Conservation (phyloP, 139 green algal genomes). For the Picochlorum sp. region DNA sequence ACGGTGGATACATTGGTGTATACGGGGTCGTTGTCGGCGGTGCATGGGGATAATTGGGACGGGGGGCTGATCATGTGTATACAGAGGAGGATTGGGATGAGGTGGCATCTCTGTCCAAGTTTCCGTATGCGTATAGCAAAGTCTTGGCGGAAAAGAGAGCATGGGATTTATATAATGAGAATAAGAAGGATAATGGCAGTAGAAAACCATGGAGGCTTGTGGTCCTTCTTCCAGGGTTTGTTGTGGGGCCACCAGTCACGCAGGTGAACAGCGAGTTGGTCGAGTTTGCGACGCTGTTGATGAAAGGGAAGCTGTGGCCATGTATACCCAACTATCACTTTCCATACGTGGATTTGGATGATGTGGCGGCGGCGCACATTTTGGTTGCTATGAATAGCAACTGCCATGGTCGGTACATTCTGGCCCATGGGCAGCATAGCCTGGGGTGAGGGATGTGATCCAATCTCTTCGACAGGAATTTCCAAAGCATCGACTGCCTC, state of each 20-base stretch:
- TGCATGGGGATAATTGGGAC: constrained; percentile 26
- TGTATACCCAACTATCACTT: constrained; percentile 6
- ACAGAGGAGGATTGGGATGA: constrained; percentile 73
- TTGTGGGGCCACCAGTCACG: constrained; percentile 52
- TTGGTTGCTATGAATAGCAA: constrained; percentile 21
- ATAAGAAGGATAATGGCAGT: constrained; percentile 4
- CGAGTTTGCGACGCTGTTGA: constrained; percentile 28
- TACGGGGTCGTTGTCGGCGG: constrained; percentile 53
- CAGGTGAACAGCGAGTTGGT: constrained; percentile 15
- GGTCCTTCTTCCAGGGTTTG: constrained; percentile 64
- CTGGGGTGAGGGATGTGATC: background rate
- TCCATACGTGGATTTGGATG: constrained; percentile 38
- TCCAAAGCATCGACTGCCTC: constrained; percentile 18
- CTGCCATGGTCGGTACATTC: constrained; percentile 23
- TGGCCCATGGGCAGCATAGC: constrained; percentile 26
- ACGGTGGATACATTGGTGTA: constrained; percentile 47
- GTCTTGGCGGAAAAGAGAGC: constrained; percentile 54
- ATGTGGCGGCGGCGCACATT: constrained; percentile 42
- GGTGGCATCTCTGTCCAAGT: constrained; percentile 30
- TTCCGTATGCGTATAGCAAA: constrained; percentile 72
- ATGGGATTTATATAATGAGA: constrained; percentile 38
- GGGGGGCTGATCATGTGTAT: constrained; percentile 33
- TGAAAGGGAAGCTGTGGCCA: constrained; percentile 28
- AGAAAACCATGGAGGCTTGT: constrained; percentile 45
- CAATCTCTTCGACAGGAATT: constrained; percentile 18